phyloP scores from a whole-genome alignment of 495 filamentous ascomycete species.

The Tuber indicum region DNA sequence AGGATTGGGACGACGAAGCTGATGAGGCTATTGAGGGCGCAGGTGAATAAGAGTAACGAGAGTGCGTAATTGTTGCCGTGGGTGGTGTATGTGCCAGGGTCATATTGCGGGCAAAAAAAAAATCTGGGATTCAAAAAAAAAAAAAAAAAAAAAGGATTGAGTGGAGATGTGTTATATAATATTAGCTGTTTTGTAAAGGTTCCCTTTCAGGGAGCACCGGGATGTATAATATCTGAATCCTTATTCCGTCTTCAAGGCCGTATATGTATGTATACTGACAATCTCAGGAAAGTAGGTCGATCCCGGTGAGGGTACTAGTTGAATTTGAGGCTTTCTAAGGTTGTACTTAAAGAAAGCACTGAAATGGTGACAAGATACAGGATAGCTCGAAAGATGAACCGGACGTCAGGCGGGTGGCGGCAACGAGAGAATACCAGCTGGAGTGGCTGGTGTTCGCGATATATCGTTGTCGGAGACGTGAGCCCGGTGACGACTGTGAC shows the following conservation, averaged over 20 bases:
- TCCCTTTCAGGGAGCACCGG: not conserved
- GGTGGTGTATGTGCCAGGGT: constrained; percentile 33
- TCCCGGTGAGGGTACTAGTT: constrained; percentile 8
- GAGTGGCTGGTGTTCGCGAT: not conserved
- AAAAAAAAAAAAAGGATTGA: constrained; percentile 23
- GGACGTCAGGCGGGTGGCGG: not conserved
- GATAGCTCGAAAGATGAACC: not conserved
- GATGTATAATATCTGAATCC: constrained; percentile 11
- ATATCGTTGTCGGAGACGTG: not conserved
- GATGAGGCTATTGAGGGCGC: constrained; percentile 31
- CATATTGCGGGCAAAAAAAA: constrained; percentile 36
- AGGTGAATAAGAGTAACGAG: constrained; percentile 27
- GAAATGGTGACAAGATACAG: constrained; percentile 2
- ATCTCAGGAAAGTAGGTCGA: constrained; percentile 43
- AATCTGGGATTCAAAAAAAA: constrained; percentile 43
- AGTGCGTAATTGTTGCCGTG: constrained; percentile 28
- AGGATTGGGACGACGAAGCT: constrained; percentile 37
- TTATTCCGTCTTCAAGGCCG: constrained; percentile 43
- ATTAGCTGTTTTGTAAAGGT: constrained; percentile 5
- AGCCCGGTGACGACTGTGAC: not conserved
- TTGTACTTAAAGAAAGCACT: not conserved
- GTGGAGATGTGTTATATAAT: constrained; percentile 30
- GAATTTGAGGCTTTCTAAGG: not conserved
- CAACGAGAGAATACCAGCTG: not conserved
- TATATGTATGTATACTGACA: constrained; percentile 35